Evolutionary conservation across 2,329 filamentous ascomycete genomes (phyloP), one percentile per base, ranked within the genome.

Genomic region (Cladophialophora yegresii): DNA sequence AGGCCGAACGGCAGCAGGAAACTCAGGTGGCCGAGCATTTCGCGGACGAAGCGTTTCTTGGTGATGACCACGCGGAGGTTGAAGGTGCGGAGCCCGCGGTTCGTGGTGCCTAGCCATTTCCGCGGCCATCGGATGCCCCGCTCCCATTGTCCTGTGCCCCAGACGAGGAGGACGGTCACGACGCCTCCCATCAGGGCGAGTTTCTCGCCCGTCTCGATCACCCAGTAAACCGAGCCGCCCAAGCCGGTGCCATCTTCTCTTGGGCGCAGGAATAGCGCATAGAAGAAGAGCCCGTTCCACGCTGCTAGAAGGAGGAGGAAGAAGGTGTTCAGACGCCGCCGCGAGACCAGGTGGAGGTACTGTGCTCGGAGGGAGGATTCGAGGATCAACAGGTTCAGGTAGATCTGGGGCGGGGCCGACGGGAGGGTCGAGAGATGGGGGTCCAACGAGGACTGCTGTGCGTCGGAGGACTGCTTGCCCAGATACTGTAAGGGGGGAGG

Each of bases 71-170:
- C 88, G 80, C 99, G 98, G 78, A 92, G 91, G 78, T 99, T 99
- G 85, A 98, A 96, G 61, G 86, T 89, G 66, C 95, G 85, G 68
- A 99, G 81, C 12, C 95, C 95, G 61, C 95, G 85, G 76, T 99
- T 99, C 45, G 93, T 90, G 67, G 93, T 88, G 70, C 85, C 87
- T 71, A 98, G 88, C 91, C 95, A 98, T 70, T 92, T 87, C 61
- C 93, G 84, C 56, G 95, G 95, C 93, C 95, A 98, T 67, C 93
- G 86, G 61, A 99, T 89, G 33, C 95, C 95, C 62, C 93, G 87
- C 73, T 98, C 93, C 90, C 93, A 99, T 76, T 97, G 93, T 30
- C 95, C 95, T 0, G 93, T 97, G 16, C 88, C 93, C 91, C 93
- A 97, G 70, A 98, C 89, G 40, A 99, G 82, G 50, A 92, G 83